phyloP scores from a whole-genome alignment of 1,284 basidiomycete species.

The Exobasidium rhododendri region DNA sequence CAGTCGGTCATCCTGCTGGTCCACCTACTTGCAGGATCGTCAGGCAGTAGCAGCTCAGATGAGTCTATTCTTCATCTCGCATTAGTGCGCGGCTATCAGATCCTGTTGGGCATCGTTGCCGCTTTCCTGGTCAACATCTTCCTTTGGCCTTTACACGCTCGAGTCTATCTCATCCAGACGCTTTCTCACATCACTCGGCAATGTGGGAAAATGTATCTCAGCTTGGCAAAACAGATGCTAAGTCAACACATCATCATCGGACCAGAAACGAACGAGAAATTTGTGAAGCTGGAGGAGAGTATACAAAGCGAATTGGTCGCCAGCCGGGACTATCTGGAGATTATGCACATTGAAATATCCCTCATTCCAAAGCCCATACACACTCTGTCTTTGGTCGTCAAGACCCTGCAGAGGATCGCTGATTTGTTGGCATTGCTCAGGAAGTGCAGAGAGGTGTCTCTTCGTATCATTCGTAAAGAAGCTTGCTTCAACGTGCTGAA shows the following conservation, averaged over 20 bases:
- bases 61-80: slow-evolving; percentile 21
- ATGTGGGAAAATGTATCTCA: slow-evolving; percentile 42
- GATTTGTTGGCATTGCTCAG: slow-evolving; percentile 57
- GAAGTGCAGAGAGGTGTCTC: slow-evolving; percentile 53
- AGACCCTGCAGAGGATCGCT: slow-evolving; percentile 54
- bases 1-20: slow-evolving; percentile 55
- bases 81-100: slow-evolving; percentile 42
- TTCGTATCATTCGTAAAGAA: slow-evolving; percentile 51
- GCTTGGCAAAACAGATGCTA: slow-evolving; percentile 45
- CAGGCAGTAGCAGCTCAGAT: slow-evolving; percentile 34
- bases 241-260: slow-evolving; percentile 5
- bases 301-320: slow-evolving; percentile 51
- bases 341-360: slow-evolving; percentile 55
- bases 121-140: slow-evolving; percentile 44
- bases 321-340: slow-evolving; percentile 53
- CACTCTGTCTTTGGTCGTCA: slow-evolving; percentile 56
- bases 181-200: slow-evolving; percentile 27
- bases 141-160: slow-evolving; percentile 49
- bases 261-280: slow-evolving; percentile 24
- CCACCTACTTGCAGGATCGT: slow-evolving; percentile 49
- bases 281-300: slow-evolving; percentile 41
- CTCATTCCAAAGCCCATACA: slow-evolving; percentile 58
- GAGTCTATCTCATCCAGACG: slow-evolving; percentile 33
- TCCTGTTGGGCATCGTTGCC: slow-evolving; percentile 44
- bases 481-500: slow-evolving; percentile 59